Conservation (phyloP, 352 stramenopile genomes). For the Phytophthora colocasiae region DNA sequence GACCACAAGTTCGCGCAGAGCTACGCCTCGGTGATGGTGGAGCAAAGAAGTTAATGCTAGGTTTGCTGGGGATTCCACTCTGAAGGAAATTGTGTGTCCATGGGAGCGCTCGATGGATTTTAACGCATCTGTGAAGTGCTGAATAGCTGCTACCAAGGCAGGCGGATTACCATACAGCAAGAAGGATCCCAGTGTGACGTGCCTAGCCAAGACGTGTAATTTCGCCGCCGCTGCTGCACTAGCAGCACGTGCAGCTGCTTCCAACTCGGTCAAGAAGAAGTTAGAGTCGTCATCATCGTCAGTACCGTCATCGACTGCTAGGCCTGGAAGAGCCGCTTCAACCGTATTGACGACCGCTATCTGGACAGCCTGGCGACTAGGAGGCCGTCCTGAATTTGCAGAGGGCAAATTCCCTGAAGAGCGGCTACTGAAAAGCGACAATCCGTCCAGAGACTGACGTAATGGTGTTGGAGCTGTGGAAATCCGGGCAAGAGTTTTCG, state of each 20-base stretch:
- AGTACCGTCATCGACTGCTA: constrained; percentile 18
- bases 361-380: constrained; percentile 22
- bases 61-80: constrained; percentile 2
- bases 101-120: constrained; percentile 30
- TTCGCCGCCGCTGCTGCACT: constrained; percentile 21
- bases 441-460: constrained; percentile 11
- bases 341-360: constrained; percentile 13
- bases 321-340: constrained; percentile 22
- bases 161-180: constrained; percentile 55
- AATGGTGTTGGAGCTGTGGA: constrained; percentile 27
- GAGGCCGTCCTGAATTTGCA: background rate
- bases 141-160: constrained; percentile 41
- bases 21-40: constrained; percentile 74
- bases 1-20: constrained; percentile 65
- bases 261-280: constrained; percentile 83
- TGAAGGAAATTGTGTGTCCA: background rate
- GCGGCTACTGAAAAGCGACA: constrained; percentile 7
- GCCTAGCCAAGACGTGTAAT: constrained; percentile 43
- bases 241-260: constrained; percentile 42
- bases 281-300: constrained; percentile 55
- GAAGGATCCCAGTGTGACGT: constrained; percentile 55
- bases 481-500: constrained; percentile 50
- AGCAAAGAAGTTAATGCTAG: constrained; percentile 52
- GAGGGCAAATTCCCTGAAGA: constrained; percentile 10
- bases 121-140: constrained; percentile 50